These are phyloP conservation scores for Synchytrium microbalum DNA, from an alignment of 371 early-diverging fungal genomes.

Conservation along the genomic window DNA sequence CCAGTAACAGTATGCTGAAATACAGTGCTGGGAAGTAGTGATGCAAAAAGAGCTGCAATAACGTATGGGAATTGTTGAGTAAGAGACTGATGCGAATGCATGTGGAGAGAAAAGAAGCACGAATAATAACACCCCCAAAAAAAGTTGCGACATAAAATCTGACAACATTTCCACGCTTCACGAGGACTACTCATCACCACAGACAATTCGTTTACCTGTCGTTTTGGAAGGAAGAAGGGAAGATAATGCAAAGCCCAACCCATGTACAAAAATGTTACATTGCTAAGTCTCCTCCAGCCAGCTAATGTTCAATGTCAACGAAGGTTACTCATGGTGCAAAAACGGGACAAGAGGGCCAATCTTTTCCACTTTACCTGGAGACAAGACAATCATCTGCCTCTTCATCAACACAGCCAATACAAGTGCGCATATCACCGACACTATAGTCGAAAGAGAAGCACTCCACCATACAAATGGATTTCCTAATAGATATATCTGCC, in stretches of 20 bases:
- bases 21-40: slow-evolving; percentile 97
- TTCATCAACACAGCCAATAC: slow-evolving; percentile 56
- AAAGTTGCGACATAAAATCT: too few species aligned
- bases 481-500: slow-evolving; percentile 85
- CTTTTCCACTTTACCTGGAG: slow-evolving; percentile 41
- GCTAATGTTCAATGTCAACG: too few species aligned
- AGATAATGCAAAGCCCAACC: slow-evolving; percentile 90
- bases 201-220: slow-evolving; percentile 32
- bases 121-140: too few species aligned
- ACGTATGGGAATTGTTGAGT: not conserved
- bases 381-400: slow-evolving; percentile 40
- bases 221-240: slow-evolving; percentile 88
- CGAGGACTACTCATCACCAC: too few species aligned
- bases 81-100: not conserved
- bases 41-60: slow-evolving; percentile 82
- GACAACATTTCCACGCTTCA: too few species aligned
- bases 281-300: slow-evolving; percentile 8
- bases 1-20: slow-evolving; percentile 72
- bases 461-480: slow-evolving; percentile 90
- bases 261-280: slow-evolving; percentile 59
- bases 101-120: not conserved
- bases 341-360: too few species aligned
- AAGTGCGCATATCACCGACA: slow-evolving; percentile 44
- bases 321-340: not conserved
- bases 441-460: slow-evolving; percentile 48